A percentile compares a stretch with the other conserved stretches of the same genome.
Evolutionary conservation across 129 eudicot species (phyloP).

Genomic region (Flaveria robusta): DNA sequence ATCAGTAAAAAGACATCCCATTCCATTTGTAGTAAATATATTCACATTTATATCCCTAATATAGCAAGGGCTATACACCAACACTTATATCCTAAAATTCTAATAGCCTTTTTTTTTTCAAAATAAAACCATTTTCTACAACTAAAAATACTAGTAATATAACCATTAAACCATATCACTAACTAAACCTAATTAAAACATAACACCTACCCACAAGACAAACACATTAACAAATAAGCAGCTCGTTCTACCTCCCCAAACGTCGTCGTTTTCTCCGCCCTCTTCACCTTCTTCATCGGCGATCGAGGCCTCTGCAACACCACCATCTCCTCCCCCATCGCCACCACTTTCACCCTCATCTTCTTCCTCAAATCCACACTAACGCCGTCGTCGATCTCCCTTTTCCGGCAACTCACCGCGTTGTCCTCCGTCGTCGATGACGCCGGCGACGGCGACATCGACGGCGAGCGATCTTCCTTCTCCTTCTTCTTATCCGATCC

Average conservation of each 20-base stretch:
- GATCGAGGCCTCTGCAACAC: constrained; percentile 38
- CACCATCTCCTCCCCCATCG: constrained; percentile 36
- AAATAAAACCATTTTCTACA: too few relatives aligned
- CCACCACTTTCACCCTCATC: constrained; percentile 29
- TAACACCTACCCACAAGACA: constrained; percentile 51
- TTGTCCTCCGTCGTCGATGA: constrained; percentile 1
- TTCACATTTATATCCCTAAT: too few relatives aligned
- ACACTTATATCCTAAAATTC: too few relatives aligned
- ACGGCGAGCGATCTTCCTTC: neutral
- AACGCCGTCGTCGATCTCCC: neutral
- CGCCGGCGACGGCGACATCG: neutral
- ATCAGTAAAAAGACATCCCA: too few relatives aligned
- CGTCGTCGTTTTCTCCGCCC: constrained; percentile 32
- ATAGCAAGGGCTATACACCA: too few relatives aligned
- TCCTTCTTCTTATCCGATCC: constrained; percentile 21
- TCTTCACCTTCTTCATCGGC: constrained; percentile 43
- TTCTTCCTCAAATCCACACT: constrained; percentile 30
- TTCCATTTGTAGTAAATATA: too few relatives aligned
- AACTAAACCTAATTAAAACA: constrained; percentile 1
- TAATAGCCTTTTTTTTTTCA: too few relatives aligned
- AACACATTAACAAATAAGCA: constrained; percentile 63
- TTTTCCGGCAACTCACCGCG: neutral
- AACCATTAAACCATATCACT: neutral
- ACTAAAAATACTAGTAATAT: neutral
- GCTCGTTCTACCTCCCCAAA: constrained; percentile 74